Conservation (phyloP, 306 rosid genomes). For the Vigna angularis region DNA sequence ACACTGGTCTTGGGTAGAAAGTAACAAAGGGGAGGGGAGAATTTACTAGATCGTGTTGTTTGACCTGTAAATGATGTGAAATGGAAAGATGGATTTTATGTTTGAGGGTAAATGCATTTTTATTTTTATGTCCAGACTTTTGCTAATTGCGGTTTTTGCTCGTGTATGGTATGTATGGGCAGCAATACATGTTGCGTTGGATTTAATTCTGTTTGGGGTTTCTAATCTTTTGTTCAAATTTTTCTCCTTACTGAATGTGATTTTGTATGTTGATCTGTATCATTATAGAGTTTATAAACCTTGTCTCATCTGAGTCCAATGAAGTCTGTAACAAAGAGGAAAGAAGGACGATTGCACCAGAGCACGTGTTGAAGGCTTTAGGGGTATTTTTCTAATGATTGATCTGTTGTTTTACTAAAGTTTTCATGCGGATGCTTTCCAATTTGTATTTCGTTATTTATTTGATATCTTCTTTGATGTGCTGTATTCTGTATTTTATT, state of each 20-base stretch:
- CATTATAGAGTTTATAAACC: conserved; percentile 90
- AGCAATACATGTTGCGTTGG: conserved; percentile 12
- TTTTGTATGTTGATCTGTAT: conserved; percentile 36
- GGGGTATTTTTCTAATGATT: conserved; percentile 55
- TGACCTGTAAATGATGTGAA: background rate
- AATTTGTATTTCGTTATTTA: background rate
- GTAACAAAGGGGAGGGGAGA: background rate
- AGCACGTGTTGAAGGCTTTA: conserved; percentile 92
- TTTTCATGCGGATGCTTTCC: conserved; percentile 18
- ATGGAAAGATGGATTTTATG: conserved; percentile 3
- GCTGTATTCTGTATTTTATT: background rate
- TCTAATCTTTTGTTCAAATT: conserved; percentile 15
- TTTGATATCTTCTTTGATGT: background rate
- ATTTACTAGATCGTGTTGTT: background rate
- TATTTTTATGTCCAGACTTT: background rate
- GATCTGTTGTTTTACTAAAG: background rate
- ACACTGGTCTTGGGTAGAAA: background rate
- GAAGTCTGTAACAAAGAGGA: conserved; percentile 93
- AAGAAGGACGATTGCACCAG: conserved; percentile 95
- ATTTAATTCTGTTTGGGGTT: background rate
- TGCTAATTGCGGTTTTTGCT: background rate
- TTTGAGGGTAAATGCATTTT: background rate
- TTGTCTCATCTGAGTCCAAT: conserved; percentile 87
- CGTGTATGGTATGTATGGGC: background rate
- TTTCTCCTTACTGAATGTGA: conserved; percentile 37